Base-by-base conservation (phyloP, 257 asterid genomes). In the Phtheirospermum japonicum region DNA sequence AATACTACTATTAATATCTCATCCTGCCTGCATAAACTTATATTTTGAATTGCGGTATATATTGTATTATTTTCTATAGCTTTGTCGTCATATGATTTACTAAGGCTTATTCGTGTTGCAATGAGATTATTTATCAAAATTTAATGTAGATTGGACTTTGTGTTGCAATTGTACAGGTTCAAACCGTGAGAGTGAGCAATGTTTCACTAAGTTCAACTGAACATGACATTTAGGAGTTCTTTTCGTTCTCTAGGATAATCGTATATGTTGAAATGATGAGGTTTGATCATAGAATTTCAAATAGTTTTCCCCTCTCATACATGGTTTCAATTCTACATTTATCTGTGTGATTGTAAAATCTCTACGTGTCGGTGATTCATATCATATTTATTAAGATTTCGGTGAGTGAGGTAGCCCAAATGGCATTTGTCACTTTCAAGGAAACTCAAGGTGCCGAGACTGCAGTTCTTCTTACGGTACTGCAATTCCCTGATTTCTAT, bases 381-480 rank as follows among this genome's bases (percentile, higher is more conserved):
- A 36, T 60, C 64, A 16, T 18, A 17, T 45, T 40, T 67, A 17
- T 57, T 61, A 43, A 52, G 11, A 8, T 30, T 67, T 66, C 36
- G 81, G 91, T 66, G 91, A 75, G 64, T 65, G 91, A 84, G 77
- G 69, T 79, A 48, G 71, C 82, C 61, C 88, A 81, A 69, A 60
- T 62, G 66, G 88, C 91, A 17, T 81, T 77, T 63, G 87, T 84
- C 73, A 84, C 88, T 45, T 81, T 84, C 79, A 77, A 75, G 78
- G 91, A 84, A 65, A 45, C 73, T 23, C 79, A 79, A 73, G 84
- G 88, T 40, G 85, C 87, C 39, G 87, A 76, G 71, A 80, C 85
- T 62, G 90, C 90, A 19, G 85, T 80, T 52, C 90, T 84, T 68
- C 83, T 84, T 71, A 74, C 88, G 78, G 91, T 84, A 81, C 43